These are phyloP conservation scores for Phytophthora citrophthora DNA, from an alignment of 352 stramenopile genomes.

Conservation along the genomic window DNA sequence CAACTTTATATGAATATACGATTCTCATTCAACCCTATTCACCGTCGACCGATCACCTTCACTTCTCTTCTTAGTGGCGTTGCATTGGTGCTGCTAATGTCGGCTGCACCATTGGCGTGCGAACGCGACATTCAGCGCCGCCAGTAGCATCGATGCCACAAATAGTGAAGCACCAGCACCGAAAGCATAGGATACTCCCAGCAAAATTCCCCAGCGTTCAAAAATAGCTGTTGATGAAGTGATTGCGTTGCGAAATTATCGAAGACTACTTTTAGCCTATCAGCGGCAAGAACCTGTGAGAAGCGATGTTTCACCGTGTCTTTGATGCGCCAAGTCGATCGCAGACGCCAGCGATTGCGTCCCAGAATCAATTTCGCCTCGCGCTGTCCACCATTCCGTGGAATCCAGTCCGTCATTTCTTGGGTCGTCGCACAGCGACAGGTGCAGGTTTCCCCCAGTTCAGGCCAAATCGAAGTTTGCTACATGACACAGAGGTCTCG, in stretches of 20 bases:
- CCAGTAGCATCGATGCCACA: not conserved
- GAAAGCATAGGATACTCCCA: no score
- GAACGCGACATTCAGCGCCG: not conserved
- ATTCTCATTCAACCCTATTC: slow-evolving; percentile 26
- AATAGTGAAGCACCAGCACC: not conserved
- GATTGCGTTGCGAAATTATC: slow-evolving; percentile 7
- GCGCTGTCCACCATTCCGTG: slow-evolving; percentile 14
- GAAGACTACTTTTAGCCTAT: slow-evolving; percentile 11
- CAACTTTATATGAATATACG: no score
- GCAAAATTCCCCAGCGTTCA: slow-evolving; percentile 2
- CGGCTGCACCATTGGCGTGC: slow-evolving; percentile 1
- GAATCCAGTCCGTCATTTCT: no score
- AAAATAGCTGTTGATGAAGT: not conserved
- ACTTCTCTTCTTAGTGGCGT: not conserved
- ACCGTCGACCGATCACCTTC: not conserved
- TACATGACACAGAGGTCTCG: slow-evolving; percentile 22
- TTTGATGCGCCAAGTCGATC: slow-evolving; percentile 13
- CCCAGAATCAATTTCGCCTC: slow-evolving; percentile 29
- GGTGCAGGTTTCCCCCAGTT: not conserved
- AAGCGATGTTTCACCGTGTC: slow-evolving; percentile 19
- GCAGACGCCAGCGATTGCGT: slow-evolving; percentile 8
- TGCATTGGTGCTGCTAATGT: not conserved
- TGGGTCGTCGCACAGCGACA: not conserved
- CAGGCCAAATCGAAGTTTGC: slow-evolving; percentile 12
- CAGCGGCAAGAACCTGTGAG: slow-evolving; percentile 1